Base-by-base conservation (phyloP, 148 eudicot species). In the Pharnaceum exiguum region DNA sequence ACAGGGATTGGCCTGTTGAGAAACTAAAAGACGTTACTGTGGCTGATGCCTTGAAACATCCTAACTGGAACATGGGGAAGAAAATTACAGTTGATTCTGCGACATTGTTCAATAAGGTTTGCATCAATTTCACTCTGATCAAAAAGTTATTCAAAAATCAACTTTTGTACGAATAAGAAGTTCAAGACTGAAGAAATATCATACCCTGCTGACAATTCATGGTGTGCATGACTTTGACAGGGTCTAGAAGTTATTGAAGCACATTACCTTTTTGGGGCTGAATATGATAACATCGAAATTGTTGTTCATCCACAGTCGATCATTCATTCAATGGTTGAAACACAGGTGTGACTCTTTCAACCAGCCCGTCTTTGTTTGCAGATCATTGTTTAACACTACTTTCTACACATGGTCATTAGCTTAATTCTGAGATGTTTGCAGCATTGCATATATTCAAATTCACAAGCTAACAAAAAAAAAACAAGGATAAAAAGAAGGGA, bases 221-320 rank as follows among this genome's bases (percentile, higher is more conserved):
- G 30, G 11, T 40, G 49, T 47, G 35, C 18, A 46, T 62, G 17
- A 16, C 63, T 25, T 69, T 72, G 49, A 43, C 78, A 94, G 99
- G 99, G 96, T 57, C 73, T 94, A 53, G 99, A 94, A 82, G 96
- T 94, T 55, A 94, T 94, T 63, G 99, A 94, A 86, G 99, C 99
- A 26, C 99, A 94, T 68, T 94, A 94, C 71, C 86, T 94, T 47
- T 94, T 82, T 44, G 99, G 99, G 32, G 88, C 85, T 13, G 95
- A 80, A 44, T 94, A 89, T 69, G 96, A 94, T 57, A 68, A 86
- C 72, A 82, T 94, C 66, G 99, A 94, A 35, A 89, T 94, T 44
- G 89, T 94, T 27, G 86, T 94, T 77, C 99, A 94, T 66, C 99
- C 99, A 2, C 95, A 94, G 52, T 86, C 99, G 13, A 89, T 94